Evolutionary conservation across 169 alveolate species (phyloP).

Genomic region (Plasmodium cynomolgi): DNA sequence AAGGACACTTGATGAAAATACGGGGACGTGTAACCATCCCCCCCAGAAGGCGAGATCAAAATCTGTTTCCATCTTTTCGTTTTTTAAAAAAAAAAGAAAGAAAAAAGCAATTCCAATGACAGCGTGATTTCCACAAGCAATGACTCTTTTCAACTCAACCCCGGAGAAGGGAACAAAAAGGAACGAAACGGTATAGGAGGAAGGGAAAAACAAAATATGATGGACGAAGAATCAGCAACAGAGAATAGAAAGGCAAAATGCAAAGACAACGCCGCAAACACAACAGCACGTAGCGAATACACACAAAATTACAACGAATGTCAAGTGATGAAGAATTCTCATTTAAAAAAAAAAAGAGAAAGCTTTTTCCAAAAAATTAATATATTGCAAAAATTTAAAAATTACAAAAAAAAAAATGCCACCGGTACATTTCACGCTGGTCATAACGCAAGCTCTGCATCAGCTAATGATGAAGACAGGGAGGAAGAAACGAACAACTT

Average conservation of each 20-base stretch:
- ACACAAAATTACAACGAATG: background rate
- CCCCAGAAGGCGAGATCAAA: slow-evolving; percentile 22
- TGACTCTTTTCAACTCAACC: background rate
- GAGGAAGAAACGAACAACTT: background rate
- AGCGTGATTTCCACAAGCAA: slow-evolving; percentile 19
- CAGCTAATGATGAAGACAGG: background rate
- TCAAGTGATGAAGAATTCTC: background rate
- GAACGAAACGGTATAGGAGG: background rate
- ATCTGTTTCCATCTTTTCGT: slow-evolving; percentile 38
- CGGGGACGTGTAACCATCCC: background rate
- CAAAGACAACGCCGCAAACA: background rate
- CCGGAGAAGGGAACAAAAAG: background rate
- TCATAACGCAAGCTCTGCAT: background rate
- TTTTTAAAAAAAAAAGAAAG: slow-evolving; percentile 45
- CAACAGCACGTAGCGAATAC: background rate
- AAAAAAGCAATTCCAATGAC: slow-evolving; percentile 1
- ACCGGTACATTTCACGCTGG: slow-evolving; percentile 32
- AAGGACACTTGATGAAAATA: background rate
- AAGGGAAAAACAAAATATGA: background rate
- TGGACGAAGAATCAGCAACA: background rate
- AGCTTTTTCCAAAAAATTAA: slow-evolving; percentile 72
- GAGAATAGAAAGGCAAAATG: background rate
- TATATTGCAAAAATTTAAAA: slow-evolving; percentile 51
- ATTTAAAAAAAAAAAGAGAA: slow-evolving; percentile 59
- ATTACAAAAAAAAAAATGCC: slow-evolving; percentile 56